Evolutionary conservation across 2,329 filamentous ascomycete genomes (phyloP).

Genomic region (Pestalotiopsis sp.): DNA sequence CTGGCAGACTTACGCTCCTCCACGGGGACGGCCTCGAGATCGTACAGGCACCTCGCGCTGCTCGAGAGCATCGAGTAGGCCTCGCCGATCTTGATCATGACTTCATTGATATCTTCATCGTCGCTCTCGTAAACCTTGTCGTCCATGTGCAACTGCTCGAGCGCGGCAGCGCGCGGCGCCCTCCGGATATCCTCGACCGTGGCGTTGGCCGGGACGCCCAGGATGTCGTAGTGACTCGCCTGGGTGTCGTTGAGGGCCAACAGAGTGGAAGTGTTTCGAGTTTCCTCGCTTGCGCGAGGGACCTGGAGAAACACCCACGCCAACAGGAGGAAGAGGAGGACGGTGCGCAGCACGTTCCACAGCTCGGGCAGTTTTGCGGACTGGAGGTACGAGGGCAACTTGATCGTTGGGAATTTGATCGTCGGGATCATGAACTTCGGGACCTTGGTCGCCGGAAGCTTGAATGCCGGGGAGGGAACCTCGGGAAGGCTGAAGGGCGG

Average conservation of each 20-base stretch:
- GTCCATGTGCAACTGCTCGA: neutral
- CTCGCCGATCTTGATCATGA: neutral
- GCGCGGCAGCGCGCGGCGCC: neutral
- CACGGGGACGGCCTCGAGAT: neutral
- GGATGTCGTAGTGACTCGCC: neutral
- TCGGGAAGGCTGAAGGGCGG: no score
- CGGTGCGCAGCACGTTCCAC: neutral
- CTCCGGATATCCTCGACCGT: neutral
- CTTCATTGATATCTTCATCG: neutral
- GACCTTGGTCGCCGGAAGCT: no score
- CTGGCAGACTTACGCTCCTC: neutral
- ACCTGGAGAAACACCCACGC: neutral
- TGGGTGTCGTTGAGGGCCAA: neutral
- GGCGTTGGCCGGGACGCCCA: neutral
- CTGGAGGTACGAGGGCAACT: no score
- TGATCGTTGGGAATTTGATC: no score
- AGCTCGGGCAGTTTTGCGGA: neutral
- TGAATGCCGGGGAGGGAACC: no score
- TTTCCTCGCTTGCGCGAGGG: neutral
- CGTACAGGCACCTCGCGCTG: neutral
- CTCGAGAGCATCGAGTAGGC: neutral
- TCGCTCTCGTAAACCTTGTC: neutral
- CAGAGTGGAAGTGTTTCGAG: neutral
- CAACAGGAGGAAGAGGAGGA: neutral
- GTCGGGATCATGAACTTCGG: no score